phyloP scores from a whole-genome alignment of 140 eudicot genomes.

The Bidens hawaiensis region DNA sequence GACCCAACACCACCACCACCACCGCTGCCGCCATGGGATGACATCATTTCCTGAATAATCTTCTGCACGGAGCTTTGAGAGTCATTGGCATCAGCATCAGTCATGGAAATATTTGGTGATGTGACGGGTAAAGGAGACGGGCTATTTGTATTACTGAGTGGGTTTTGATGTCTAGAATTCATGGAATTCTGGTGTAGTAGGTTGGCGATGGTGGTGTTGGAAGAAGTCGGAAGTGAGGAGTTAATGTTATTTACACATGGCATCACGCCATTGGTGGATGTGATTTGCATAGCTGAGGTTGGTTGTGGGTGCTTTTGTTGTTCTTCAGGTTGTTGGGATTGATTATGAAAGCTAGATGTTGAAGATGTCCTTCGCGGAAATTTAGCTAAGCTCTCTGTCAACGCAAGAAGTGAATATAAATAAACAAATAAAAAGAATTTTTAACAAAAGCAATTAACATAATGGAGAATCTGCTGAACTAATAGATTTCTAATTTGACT shows the following conservation, averaged over 20 bases:
- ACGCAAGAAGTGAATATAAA: no score
- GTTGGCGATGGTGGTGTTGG: slow-evolving; percentile 56
- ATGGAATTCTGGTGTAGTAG: slow-evolving; percentile 90
- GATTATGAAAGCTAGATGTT: slow-evolving; percentile 56
- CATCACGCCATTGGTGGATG: slow-evolving; percentile 51
- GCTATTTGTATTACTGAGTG: slow-evolving; percentile 42
- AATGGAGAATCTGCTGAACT: no score
- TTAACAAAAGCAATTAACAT: no score
- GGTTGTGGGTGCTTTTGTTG: slow-evolving; percentile 48
- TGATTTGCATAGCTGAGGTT: slow-evolving; percentile 42
- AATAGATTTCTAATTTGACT: no score
- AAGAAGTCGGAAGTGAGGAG: slow-evolving; percentile 45
- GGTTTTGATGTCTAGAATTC: slow-evolving; percentile 71
- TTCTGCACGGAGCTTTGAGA: slow-evolving; percentile 97
- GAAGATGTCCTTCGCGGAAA: slow-evolving; percentile 76
- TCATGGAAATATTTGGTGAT: slow-evolving; percentile 67
- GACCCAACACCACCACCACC: no score
- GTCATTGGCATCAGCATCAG: slow-evolving; percentile 65
- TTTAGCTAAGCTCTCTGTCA: slow-evolving; percentile 90
- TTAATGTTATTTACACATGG: slow-evolving; percentile 55
- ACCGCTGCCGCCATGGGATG: slow-evolving; percentile 71
- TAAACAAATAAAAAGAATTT: no score
- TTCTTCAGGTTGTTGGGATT: slow-evolving; percentile 61
- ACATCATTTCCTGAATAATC: slow-evolving; percentile 86
- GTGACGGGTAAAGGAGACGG: slow-evolving; percentile 51